Evolutionary conservation across 2,329 filamentous ascomycete species (phyloP), one percentile per base, ranked within the genome.

Genomic region (Colletotrichum eremochloae): DNA sequence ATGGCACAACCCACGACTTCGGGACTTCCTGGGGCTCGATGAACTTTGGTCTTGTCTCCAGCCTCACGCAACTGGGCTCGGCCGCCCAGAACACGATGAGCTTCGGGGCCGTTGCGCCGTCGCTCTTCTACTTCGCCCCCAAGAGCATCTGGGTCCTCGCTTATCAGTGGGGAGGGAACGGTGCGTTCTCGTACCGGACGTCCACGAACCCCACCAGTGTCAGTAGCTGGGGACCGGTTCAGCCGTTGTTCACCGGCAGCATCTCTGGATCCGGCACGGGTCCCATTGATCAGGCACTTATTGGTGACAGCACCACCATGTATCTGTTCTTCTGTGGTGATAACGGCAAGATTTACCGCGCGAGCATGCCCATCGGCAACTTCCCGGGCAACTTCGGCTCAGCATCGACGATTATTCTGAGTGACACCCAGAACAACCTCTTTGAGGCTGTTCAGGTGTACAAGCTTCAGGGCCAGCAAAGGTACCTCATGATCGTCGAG

Each of bases 311-410:
- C 77, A 80, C 78, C 9, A 86, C 87, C 80, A 91, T 92, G 88
- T 92, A 92, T 75, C 82, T 92, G 6, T 93, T 92, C 86, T 92
- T 92, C 75, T 84, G 85, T 0, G 90, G 89, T 11, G 91, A 92
- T 80, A 91, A 92, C 74, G 91, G 90, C 78, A 87, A 86, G 55
- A 90, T 93, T 77, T 92, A 92, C 81, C 85, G 90, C 1, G 79
- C 89, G 63, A 87, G 85, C 77, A 92, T 91, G 88, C 84, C 90
- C 42, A 87, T 91, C 38, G 84, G 79, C 60, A 86, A 88, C 72
- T 92, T 92, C 84, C 90, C 90, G 0, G 85, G 86, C 48, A 85
- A 79, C 78, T 92, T 93, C 77, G 89, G 90, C 71, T 81, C 83
- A 0, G 68, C 83, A 0, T 86, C 50, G 29, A 53, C 50, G 1